These are phyloP conservation scores for Backusella australiensis DNA, from an alignment of 192 early-diverging fungal genomes.

Conservation along the genomic window DNA sequence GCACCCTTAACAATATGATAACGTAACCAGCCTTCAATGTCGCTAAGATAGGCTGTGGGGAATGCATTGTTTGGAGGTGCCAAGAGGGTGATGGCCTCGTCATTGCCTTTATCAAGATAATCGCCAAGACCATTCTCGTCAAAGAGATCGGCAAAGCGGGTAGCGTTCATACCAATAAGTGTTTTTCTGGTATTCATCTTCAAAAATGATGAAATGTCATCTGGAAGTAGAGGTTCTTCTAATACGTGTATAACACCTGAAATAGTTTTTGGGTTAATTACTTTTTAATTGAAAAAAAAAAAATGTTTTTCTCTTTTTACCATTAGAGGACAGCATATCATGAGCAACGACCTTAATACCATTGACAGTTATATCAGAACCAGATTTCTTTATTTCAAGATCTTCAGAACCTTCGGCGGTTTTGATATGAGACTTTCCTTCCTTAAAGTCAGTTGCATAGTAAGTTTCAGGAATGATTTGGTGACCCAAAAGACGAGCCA, in stretches of 20 bases:
- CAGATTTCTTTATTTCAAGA: conserved; percentile 1
- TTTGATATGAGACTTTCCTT: conserved; percentile 7
- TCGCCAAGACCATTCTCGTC: conserved; percentile 50
- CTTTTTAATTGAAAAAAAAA: conserved; percentile 38
- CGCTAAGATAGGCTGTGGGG: conserved; percentile 22
- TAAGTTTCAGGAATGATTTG: conserved; percentile 41
- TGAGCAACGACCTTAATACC: conserved; percentile 15
- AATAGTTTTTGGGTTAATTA: conserved; percentile 32
- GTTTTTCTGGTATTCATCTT: conserved; percentile 19
- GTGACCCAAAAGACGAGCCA: conserved; percentile 37
- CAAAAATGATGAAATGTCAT: conserved; percentile 1
- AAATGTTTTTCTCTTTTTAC: conserved; percentile 14
- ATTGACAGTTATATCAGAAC: conserved; percentile 22
- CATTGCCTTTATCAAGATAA: conserved; percentile 58
- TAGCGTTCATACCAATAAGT: conserved; percentile 66
- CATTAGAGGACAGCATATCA: conserved; percentile 47
- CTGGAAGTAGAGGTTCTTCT: conserved; percentile 17
- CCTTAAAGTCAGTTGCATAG: conserved; percentile 34
- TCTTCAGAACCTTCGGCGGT: conserved; percentile 26
- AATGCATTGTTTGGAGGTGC: conserved; percentile 61
- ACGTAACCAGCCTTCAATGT: conserved; percentile 47
- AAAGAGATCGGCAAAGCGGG: conserved; percentile 56
- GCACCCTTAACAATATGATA: conserved; percentile 67
- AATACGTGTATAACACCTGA: conserved; percentile 44
- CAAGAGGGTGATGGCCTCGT: conserved; percentile 60